Percentiles rank a stretch among this genome's conserved stretches.
Evolutionary conservation across 2,329 filamentous ascomycete genomes (phyloP).

Genomic region (Botrytis byssoidea): DNA sequence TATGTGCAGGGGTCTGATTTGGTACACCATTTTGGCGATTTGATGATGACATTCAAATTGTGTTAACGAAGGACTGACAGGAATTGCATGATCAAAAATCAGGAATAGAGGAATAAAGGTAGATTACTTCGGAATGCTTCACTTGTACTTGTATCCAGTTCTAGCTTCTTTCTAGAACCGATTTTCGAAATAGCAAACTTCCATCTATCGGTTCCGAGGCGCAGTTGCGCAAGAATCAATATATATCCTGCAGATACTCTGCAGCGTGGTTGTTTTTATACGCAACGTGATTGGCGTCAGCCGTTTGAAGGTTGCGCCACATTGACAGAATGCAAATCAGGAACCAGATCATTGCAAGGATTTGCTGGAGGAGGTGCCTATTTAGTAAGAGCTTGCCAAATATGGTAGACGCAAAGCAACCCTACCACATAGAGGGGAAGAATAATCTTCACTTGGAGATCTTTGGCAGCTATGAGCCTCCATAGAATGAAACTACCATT

Average conservation of each 20-base stretch:
- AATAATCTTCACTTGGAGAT: conserved; percentile 7
- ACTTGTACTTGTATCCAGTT: background rate
- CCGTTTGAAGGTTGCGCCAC: conserved; percentile 12
- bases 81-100: conserved; percentile 11
- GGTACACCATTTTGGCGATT: conserved; percentile 11
- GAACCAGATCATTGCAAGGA: background rate
- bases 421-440: conserved; percentile 8
- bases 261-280: conserved; percentile 19
- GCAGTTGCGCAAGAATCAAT: conserved; percentile 21
- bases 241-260: conserved; percentile 11
- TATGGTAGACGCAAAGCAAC: conserved; percentile 7
- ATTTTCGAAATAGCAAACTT: conserved; percentile 7
- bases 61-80: conserved; percentile 13
- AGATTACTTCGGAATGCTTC: background rate
- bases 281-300: conserved; percentile 6
- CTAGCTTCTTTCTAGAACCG: background rate
- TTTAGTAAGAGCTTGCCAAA: background rate
- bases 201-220: background rate
- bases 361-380: background rate
- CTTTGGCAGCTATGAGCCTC: background rate
- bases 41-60: background rate
- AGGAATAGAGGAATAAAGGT: conserved; percentile 17
- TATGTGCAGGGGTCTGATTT: conserved; percentile 7
- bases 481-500: background rate
- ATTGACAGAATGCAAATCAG: conserved; percentile 1